A percentile compares a stretch with the other conserved stretches of the same genome.
Evolutionary conservation across 257 asterid species (phyloP).

Genomic region (Nicotiana otophora): DNA sequence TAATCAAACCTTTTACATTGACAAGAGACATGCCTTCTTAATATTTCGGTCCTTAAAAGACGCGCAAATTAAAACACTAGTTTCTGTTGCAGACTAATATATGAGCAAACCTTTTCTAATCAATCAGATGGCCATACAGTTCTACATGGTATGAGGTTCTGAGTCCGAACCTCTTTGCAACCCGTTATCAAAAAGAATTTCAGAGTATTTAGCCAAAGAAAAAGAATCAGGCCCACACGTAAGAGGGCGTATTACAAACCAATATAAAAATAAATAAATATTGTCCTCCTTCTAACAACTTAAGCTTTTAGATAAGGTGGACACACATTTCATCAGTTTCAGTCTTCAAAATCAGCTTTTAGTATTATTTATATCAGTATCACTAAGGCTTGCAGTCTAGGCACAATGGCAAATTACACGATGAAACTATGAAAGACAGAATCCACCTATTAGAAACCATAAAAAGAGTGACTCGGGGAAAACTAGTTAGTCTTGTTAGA

Average conservation of each 20-base stretch:
- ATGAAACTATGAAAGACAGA: constrained; percentile 3
- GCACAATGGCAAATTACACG: neutral
- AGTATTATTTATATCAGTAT: neutral
- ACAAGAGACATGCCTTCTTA: neutral
- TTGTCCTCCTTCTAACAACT: neutral
- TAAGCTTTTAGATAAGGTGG: neutral
- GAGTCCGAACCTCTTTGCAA: neutral
- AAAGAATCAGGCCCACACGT: neutral
- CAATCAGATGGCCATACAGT: neutral
- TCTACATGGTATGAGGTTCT: neutral
- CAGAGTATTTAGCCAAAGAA: neutral
- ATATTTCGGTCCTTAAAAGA: neutral
- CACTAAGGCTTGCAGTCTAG: neutral
- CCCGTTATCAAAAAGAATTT: neutral
- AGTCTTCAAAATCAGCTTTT: neutral
- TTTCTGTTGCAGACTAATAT: neutral
- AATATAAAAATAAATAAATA: neutral
- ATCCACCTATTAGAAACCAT: neutral
- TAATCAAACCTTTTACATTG: neutral
- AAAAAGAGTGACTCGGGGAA: neutral
- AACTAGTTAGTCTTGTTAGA: neutral
- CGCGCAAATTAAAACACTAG: neutral
- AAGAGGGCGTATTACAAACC: neutral
- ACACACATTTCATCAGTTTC: neutral
- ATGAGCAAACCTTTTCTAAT: neutral